A percentile compares a stretch with the other conserved stretches of the same genome.
Conservation (phyloP, 1,284 basidiomycete species). For the Sporisorium sorghi region DNA sequence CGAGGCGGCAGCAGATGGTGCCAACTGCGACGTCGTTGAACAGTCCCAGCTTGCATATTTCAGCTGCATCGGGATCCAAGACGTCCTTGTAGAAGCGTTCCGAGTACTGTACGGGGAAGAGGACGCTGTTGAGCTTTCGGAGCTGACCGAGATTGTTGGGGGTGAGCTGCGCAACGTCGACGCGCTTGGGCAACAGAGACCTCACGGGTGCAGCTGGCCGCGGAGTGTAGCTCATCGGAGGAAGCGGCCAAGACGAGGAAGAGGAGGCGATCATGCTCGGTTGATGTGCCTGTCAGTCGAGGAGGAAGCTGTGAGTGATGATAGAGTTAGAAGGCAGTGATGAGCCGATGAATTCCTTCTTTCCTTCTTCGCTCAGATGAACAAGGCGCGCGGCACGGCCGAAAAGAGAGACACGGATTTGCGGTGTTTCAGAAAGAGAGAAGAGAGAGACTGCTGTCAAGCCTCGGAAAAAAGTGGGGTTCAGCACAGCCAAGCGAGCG, state of each 20-base stretch:
- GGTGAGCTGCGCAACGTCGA: slow-evolving; percentile 61
- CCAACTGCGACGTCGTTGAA: slow-evolving; percentile 71
- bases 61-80: slow-evolving; percentile 50
- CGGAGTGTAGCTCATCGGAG: slow-evolving; percentile 53
- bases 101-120: slow-evolving; percentile 66
- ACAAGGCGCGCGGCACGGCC: background rate
- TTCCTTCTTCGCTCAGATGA: background rate
- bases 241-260: slow-evolving; percentile 37
- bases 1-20: slow-evolving; percentile 68
- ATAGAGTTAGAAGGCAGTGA: no score
- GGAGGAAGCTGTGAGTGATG: background rate
- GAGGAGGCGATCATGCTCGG: slow-evolving; percentile 28
- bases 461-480: background rate
- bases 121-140: slow-evolving; percentile 64
- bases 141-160: slow-evolving; percentile 68
- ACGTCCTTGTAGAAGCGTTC: slow-evolving; percentile 66
- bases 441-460: background rate
- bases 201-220: slow-evolving; percentile 46
- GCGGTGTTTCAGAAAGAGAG: no score
- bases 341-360: background rate
- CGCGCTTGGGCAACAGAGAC: slow-evolving; percentile 33
- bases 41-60: slow-evolving; percentile 66
- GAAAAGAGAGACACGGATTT: background rate
- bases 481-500: no score
- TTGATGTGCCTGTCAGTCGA: background rate